Conservation (phyloP, 305 asterid genomes). For the Fraxinus ornus region DNA sequence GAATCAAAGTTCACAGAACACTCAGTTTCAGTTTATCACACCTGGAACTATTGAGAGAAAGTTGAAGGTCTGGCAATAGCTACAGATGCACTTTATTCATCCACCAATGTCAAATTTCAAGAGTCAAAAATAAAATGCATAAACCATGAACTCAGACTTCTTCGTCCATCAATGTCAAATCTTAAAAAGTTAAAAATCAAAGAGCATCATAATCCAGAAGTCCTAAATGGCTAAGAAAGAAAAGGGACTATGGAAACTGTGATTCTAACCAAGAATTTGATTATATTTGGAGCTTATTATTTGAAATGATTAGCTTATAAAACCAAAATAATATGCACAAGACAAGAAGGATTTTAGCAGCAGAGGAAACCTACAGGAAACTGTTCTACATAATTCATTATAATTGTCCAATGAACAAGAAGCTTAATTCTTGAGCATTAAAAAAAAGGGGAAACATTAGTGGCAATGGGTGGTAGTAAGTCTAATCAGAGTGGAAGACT, state of each 20-base stretch:
- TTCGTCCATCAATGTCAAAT: background rate
- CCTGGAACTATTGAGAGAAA: background rate
- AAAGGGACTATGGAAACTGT: background rate
- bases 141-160: background rate
- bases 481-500: background rate
- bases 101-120: background rate
- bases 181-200: background rate
- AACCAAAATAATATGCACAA: background rate
- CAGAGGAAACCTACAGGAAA: slow-evolving; percentile 1
- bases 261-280: background rate
- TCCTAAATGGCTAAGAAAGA: background rate
- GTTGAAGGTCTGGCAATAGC: background rate
- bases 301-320: background rate
- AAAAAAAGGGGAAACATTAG: background rate
- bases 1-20: background rate
- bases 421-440: background rate
- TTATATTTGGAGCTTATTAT: background rate
- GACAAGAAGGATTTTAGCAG: slow-evolving; percentile 12
- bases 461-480: background rate
- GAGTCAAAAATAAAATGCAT: background rate
- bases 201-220: background rate
- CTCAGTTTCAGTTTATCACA: background rate
- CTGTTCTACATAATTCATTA: background rate
- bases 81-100: background rate
- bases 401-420: background rate